Conservation (phyloP, 2,329 filamentous ascomycete genomes). For the Colletotrichum simmondsii region DNA sequence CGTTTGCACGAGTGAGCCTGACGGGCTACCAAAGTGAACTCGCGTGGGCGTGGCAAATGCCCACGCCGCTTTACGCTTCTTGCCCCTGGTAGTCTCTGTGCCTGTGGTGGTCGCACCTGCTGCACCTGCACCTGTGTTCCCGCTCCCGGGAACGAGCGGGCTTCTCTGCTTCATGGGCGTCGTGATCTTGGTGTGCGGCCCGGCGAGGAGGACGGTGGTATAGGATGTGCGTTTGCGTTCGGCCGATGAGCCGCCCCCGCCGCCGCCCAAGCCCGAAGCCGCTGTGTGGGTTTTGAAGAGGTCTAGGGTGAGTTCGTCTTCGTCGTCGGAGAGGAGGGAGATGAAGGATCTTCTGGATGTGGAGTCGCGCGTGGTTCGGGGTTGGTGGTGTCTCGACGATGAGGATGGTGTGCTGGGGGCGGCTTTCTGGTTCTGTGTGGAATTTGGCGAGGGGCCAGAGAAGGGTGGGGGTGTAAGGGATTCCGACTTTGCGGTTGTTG, state of each 20-base stretch:
- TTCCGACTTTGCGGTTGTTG: background rate
- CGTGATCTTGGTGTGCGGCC: constrained; percentile 11
- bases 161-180: constrained; percentile 22
- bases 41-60: constrained; percentile 24
- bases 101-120: background rate
- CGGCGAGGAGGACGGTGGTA: constrained; percentile 10
- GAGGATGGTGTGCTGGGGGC: background rate
- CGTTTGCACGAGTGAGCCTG: constrained; percentile 50
- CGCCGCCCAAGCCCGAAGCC: background rate
- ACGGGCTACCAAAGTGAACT: constrained; percentile 34
- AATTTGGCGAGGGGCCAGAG: background rate
- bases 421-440: background rate
- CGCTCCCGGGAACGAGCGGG: background rate
- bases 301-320: constrained; percentile 50
- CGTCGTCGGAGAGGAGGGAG: constrained; percentile 53
- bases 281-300: constrained; percentile 38
- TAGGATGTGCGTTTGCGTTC: background rate
- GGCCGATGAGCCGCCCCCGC: background rate
- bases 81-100: background rate
- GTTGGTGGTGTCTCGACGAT: background rate
- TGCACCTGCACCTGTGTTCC: background rate
- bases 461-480: background rate
- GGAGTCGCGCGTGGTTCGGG: constrained; percentile 15
- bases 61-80: constrained; percentile 29
- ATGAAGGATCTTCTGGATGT: constrained; percentile 51